Percentiles rank a stretch among this genome's conserved stretches.
Evolutionary conservation across 192 early-diverging fungal genomes (phyloP).

Genomic region (Podochytrium sp.): DNA sequence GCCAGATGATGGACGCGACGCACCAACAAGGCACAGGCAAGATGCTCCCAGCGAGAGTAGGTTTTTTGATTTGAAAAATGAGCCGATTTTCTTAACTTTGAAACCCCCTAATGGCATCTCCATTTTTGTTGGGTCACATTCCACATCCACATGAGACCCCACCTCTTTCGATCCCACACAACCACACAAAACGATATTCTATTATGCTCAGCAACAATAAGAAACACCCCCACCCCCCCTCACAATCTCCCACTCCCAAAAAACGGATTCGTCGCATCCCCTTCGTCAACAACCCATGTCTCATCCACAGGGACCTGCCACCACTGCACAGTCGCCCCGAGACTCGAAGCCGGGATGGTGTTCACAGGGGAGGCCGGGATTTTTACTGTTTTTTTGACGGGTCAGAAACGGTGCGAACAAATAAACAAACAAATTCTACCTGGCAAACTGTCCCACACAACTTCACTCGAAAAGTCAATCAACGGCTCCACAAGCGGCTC

Average conservation of each 20-base stretch:
- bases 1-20: conserved; percentile 6
- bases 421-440: conserved; percentile 12
- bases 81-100: no score
- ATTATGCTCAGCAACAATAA: no score
- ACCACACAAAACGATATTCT: no score
- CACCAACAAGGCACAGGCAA: no score
- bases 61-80: no score
- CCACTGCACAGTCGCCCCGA: conserved; percentile 15
- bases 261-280: conserved; percentile 31
- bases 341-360: conserved; percentile 1
- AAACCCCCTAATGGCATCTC: no score
- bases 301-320: conserved; percentile 36
- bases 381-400: neutral
- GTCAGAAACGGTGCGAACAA: neutral
- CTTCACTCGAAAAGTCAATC: conserved; percentile 25
- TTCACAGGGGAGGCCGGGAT: neutral
- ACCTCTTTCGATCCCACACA: no score
- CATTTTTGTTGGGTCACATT: no score
- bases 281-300: conserved; percentile 33
- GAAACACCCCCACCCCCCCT: no score
- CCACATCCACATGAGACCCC: no score
- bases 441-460: conserved; percentile 17
- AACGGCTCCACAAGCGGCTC: neutral
- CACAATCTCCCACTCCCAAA: no score
- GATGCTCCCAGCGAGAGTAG: no score